A percentile compares a stretch with the other conserved stretches of the same genome.
Evolutionary conservation across 495 filamentous ascomycete species (phyloP).

Genomic region (Lepraria neglecta): DNA sequence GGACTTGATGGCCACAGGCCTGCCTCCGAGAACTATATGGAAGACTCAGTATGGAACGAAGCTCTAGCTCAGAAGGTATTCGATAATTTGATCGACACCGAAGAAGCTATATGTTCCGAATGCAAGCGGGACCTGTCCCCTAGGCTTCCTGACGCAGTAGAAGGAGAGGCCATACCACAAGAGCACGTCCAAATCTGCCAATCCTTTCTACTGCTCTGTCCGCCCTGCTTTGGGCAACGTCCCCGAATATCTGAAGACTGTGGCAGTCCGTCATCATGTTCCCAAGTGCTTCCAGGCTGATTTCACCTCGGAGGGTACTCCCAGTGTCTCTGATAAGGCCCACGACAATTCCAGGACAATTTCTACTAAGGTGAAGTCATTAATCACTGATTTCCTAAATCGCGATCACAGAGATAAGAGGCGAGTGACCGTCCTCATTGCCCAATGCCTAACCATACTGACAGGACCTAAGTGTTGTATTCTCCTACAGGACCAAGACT

Average conservation of each 20-base stretch:
- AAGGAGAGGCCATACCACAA: neutral
- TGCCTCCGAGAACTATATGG: neutral
- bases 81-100: neutral
- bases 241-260: neutral
- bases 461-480: neutral
- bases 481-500: neutral
- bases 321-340: neutral
- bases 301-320: neutral
- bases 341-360: neutral
- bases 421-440: neutral
- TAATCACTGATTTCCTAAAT: neutral
- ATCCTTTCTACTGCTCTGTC: neutral
- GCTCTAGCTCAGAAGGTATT: neutral
- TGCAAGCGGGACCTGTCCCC: neutral
- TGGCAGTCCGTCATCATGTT: neutral
- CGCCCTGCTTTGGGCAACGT: neutral
- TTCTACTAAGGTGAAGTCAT: neutral
- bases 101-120: neutral
- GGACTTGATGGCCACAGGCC: constrained; percentile 19
- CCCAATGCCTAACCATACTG: neutral
- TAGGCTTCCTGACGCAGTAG: neutral
- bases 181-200: constrained; percentile 1
- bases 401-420: neutral
- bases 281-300: neutral
- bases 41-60: neutral